These are phyloP conservation scores for Comarum palustre DNA, from an alignment of 306 rosid species.

Conservation along the genomic window DNA sequence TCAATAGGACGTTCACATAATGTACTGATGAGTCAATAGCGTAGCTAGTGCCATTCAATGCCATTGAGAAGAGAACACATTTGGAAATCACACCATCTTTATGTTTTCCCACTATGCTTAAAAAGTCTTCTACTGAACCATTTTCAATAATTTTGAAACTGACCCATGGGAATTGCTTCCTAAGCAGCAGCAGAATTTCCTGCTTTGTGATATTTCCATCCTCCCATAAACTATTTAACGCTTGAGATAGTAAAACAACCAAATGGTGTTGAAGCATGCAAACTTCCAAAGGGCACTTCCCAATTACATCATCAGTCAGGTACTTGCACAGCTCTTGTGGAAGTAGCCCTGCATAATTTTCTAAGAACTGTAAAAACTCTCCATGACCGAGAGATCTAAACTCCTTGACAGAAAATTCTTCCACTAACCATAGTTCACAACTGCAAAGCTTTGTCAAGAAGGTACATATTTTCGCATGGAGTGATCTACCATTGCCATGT, in stretches of 20 bases:
- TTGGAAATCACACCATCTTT: constrained; percentile 44
- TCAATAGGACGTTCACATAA: constrained; percentile 32
- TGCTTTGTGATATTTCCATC: constrained; percentile 46
- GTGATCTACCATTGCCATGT: constrained; percentile 26
- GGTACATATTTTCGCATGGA: constrained; percentile 33
- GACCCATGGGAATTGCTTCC: constrained; percentile 69
- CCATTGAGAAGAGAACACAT: constrained; percentile 64
- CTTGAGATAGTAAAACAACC: constrained; percentile 63
- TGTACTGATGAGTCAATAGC: constrained; percentile 36
- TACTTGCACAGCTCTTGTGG: constrained; percentile 53
- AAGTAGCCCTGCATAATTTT: constrained; percentile 50
- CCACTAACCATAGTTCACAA: constrained; percentile 72
- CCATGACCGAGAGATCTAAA: constrained; percentile 76
- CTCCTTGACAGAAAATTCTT: constrained; percentile 62
- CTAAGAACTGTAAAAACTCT: constrained; percentile 65
- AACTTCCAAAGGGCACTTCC: constrained; percentile 47
- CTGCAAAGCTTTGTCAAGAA: constrained; percentile 56
- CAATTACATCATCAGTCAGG: constrained; percentile 38
- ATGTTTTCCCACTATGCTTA: constrained; percentile 43
- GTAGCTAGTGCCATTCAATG: constrained; percentile 44
- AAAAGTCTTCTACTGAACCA: constrained; percentile 54
- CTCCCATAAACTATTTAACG: constrained; percentile 61
- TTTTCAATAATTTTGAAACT: constrained; percentile 49
- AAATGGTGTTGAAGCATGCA: constrained; percentile 65
- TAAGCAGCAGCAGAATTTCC: constrained; percentile 57